A percentile compares a stretch with the other conserved stretches of the same genome.
Evolutionary conservation across 306 rosid genomes (phyloP).

Genomic region (Senna tora): DNA sequence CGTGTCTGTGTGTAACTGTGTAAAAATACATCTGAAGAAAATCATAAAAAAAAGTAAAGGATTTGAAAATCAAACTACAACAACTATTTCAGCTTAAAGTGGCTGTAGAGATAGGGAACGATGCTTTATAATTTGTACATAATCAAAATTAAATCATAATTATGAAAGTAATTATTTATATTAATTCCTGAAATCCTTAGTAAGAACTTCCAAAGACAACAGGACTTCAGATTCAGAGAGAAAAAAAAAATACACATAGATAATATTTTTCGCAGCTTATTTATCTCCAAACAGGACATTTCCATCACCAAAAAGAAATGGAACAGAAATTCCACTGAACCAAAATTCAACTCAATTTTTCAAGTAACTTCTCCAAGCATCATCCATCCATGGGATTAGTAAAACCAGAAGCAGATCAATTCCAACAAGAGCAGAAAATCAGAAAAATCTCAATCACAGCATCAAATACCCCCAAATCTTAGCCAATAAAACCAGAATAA

Average conservation of each 20-base stretch:
- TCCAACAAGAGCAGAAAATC: slow-evolving; percentile 31
- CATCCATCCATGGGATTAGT: slow-evolving; percentile 18
- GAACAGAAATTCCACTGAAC: background rate
- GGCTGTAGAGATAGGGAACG: background rate
- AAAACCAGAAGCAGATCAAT: slow-evolving; percentile 37
- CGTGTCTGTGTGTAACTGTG: background rate
- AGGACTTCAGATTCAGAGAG: slow-evolving; percentile 21
- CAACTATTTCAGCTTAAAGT: background rate
- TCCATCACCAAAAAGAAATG: slow-evolving; percentile 3
- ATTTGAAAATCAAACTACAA: background rate
- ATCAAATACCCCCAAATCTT: slow-evolving; percentile 36
- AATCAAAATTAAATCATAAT: slow-evolving; percentile 20
- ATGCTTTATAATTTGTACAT: slow-evolving; percentile 13
- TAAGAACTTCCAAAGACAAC: slow-evolving; percentile 24
- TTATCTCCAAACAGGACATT: slow-evolving; percentile 24
- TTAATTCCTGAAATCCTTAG: background rate
- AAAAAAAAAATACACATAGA: background rate
- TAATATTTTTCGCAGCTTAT: slow-evolving; percentile 13
- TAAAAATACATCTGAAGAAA: background rate
- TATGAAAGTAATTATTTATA: slow-evolving; percentile 16
- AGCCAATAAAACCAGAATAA: slow-evolving; percentile 22
- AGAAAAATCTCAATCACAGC: slow-evolving; percentile 26
- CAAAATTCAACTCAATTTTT: slow-evolving; percentile 28
- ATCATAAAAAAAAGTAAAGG: background rate
- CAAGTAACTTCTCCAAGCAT: slow-evolving; percentile 34